Evolutionary conservation across 352 stramenopile genomes (phyloP), one percentile per base, ranked within the genome.

Genomic region (Phytophthora palmivora): DNA sequence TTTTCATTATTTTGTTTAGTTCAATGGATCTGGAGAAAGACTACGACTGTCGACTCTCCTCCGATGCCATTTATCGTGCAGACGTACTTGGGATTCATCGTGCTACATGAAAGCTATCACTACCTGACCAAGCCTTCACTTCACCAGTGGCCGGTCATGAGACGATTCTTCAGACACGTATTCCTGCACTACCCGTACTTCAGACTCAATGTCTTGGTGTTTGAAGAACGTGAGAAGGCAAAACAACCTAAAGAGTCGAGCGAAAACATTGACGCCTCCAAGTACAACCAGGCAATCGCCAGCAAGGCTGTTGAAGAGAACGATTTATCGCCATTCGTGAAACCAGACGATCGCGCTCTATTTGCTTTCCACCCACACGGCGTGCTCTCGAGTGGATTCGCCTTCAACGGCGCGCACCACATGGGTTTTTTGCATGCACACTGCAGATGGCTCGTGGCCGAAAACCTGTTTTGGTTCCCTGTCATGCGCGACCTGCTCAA

Each of bases 281-380:
- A 57, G 12, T 48, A 16, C 14, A 28, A 47, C 32, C 36, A 22
- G 6, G 21, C 18, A 30, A 33, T 45, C 12, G 58, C 58, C 12
- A 51, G 16, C 18, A 60, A 67, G 9, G 21, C 43, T 4, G 33
- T 58, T 41, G 51, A 63, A 19, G 48, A 63, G 42, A 67, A 67
- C 19, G 45, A 55, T 36, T 1, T 51, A 5, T 66, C 43, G 16
- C 39, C 48, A 15, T 59, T 36, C 24, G 43, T 70, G 16, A 57
- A 54, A 22, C 21, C 45, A 15, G 19, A 74, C 38, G 66, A 66
- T 24, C 45, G 34, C n/a, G 50, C 60, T 6, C 10, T 74, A 6
- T 74, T 74, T 38, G 72, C 75, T 18, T 90, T 88, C 52, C 83
- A 90, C 41, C 83, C 83, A n/a, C 83, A 91, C 44, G 81, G 83